Conservation (phyloP, 1,284 basidiomycete genomes). For the Takashimella tepidaria region DNA sequence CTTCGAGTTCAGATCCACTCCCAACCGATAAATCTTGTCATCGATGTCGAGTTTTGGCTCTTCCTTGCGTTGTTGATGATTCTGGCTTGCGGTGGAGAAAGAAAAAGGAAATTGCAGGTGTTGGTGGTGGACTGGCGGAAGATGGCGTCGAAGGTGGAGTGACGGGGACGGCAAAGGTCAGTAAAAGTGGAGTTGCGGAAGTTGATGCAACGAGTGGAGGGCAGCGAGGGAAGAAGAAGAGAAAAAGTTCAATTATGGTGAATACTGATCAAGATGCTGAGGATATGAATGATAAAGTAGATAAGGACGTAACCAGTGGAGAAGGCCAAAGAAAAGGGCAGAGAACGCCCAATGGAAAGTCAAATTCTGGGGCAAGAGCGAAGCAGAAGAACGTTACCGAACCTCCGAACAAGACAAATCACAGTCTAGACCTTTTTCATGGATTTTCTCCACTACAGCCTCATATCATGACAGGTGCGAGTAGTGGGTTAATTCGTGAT, state of each 20-base stretch:
- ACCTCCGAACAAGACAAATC: slow-evolving; percentile 12
- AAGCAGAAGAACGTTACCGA: neutral
- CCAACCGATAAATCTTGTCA: slow-evolving; percentile 40
- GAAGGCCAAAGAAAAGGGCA: neutral
- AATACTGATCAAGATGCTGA: neutral
- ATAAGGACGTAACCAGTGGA: neutral
- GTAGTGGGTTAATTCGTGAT: too few species aligned
- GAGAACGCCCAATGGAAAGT: neutral
- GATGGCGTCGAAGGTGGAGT: neutral
- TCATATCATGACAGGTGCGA: neutral
- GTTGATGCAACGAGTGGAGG: neutral
- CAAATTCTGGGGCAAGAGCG: neutral
- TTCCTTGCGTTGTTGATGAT: slow-evolving; percentile 44
- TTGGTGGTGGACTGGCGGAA: neutral
- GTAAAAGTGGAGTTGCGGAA: neutral
- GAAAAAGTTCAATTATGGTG: neutral
- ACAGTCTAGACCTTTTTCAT: slow-evolving; percentile 30
- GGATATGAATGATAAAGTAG: neutral
- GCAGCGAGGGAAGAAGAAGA: neutral
- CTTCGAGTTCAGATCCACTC: slow-evolving; percentile 27
- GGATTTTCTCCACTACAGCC: slow-evolving; percentile 12
- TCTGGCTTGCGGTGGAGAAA: slow-evolving; percentile 25
- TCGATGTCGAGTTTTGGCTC: slow-evolving; percentile 35
- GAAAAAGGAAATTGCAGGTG: slow-evolving; percentile 6
- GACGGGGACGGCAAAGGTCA: neutral